Base-by-base conservation (phyloP, 495 filamentous ascomycete genomes). In the Aspergillus asperescens region DNA sequence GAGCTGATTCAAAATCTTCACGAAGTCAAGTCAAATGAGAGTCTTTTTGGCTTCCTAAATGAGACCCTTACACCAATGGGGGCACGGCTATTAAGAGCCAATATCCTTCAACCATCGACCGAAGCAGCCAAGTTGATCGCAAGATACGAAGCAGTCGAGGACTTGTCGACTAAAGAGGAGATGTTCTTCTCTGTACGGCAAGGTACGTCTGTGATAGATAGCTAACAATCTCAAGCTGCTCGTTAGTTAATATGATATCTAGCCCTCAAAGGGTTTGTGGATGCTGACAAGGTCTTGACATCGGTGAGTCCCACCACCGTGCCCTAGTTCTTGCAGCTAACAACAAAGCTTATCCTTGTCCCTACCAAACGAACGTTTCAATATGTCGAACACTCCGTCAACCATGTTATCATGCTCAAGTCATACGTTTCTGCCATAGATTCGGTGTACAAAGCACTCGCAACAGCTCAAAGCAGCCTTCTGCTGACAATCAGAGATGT, bases 1-100 rank as follows among this genome's bases (percentile, higher is more conserved):
- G 93, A 97, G 66, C 75, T 98, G 19, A 85, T 97, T 7, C 89
- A 96, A 64, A 97, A 96, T 57, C 64, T 90, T 2, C 86, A 86
- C 39, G 82, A 83, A 64, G 63, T 77, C 12, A 88, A 83, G 56
- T 94, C 83, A 1, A 88, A 81, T 47, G 81, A 84, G 43, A 91
- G 82, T 59, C 74, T 98, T 5, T 94, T 89, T 58, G 89, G 90
- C 0, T 62, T 96, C 6, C 64, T 97, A 32, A 93, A 96, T 58
- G 79, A 88, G 55, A 95, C 90, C 0, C 65, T 84, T 20, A 96
- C 92, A 0, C 88, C 88, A 0, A 95, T 96, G 84, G 93, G 93
- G 3, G 76, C 86, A 3, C 79, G 93, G 34, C 66, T 96, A 27
- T 75, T 97, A 7, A 77, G 88, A 50, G 84, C 83, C 55, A 92